These are phyloP conservation scores for Styphnolobium japonicum DNA, from an alignment of 306 rosid species.

Conservation along the genomic window DNA sequence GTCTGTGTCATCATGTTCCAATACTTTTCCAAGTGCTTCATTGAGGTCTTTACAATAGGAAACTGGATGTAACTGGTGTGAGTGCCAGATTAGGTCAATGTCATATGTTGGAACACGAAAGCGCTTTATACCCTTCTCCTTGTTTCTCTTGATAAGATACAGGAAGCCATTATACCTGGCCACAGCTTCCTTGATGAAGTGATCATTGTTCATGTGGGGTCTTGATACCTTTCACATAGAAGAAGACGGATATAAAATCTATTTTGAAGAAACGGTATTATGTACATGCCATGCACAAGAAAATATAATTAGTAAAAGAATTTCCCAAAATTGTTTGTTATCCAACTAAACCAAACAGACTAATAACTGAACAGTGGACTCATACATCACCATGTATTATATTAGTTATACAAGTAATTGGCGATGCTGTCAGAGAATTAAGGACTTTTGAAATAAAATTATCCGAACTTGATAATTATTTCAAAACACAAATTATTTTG, in stretches of 20 bases:
- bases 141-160: conserved; percentile 78
- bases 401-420: not conserved
- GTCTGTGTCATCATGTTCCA: conserved; percentile 96
- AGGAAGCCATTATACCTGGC: conserved; percentile 86
- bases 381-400: not conserved
- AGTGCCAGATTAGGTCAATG: conserved; percentile 93
- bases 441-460: not conserved
- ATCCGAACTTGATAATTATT: not conserved
- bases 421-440: not conserved
- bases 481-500: not conserved
- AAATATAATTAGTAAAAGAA: not conserved
- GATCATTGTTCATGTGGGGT: conserved; percentile 65
- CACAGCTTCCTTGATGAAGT: conserved; percentile 75
- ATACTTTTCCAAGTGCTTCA: conserved; percentile 67
- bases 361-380: not conserved
- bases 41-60: conserved; percentile 73
- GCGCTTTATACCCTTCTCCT: conserved; percentile 60
- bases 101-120: conserved; percentile 95
- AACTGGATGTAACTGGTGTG: conserved; percentile 83
- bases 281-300: not conserved
- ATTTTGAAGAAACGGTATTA: not conserved
- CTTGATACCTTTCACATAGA: conserved; percentile 73
- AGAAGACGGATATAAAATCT: not conserved
- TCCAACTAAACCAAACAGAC: not conserved
- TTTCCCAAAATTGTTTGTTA: not conserved